phyloP scores from a whole-genome alignment of 192 early-diverging fungal species.

The Podila verticillata region DNA sequence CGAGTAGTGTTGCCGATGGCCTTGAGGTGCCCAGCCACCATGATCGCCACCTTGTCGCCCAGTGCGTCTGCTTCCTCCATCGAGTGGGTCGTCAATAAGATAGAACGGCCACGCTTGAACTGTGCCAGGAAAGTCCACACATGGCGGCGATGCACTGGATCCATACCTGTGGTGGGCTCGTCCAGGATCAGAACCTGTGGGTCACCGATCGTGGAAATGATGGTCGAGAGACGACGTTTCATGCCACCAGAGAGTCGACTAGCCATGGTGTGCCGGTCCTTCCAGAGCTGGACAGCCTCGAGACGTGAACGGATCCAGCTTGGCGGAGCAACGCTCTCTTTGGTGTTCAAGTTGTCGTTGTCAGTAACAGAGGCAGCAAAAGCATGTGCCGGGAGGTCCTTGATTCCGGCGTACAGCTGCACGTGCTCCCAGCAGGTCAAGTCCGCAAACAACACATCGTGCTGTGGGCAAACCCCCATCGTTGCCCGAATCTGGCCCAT shows the following conservation, averaged over 20 bases:
- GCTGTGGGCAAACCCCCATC: conserved; percentile 83
- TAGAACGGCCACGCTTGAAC: conserved; percentile 77
- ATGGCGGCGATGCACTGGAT: conserved; percentile 82
- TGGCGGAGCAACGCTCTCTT: conserved; percentile 56
- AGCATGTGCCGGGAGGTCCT: conserved; percentile 64
- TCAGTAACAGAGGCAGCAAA: conserved; percentile 4
- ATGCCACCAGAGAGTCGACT: conserved; percentile 78
- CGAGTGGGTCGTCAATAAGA: conserved; percentile 78
- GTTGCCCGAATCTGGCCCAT: conserved; percentile 70
- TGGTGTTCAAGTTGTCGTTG: conserved; percentile 48
- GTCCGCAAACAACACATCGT: conserved; percentile 80
- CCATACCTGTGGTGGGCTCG: conserved; percentile 75
- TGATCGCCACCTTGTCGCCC: conserved; percentile 70
- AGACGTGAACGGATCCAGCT: conserved; percentile 58
- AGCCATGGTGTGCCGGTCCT: conserved; percentile 68
- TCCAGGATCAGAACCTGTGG: conserved; percentile 66
- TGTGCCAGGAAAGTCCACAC: conserved; percentile 82
- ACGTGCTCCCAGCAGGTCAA: conserved; percentile 80
- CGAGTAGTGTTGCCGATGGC: conserved; percentile 70
- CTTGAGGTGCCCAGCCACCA: conserved; percentile 68
- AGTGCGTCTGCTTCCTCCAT: conserved; percentile 78
- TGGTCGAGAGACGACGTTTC: conserved; percentile 76
- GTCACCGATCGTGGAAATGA: conserved; percentile 80
- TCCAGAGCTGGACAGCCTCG: conserved; percentile 72
- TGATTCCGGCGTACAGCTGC: conserved; percentile 80